A percentile compares a stretch with the other conserved stretches of the same genome.
phyloP scores from a whole-genome alignment of 345 rosid genomes.

The Clarkia xantiana region DNA sequence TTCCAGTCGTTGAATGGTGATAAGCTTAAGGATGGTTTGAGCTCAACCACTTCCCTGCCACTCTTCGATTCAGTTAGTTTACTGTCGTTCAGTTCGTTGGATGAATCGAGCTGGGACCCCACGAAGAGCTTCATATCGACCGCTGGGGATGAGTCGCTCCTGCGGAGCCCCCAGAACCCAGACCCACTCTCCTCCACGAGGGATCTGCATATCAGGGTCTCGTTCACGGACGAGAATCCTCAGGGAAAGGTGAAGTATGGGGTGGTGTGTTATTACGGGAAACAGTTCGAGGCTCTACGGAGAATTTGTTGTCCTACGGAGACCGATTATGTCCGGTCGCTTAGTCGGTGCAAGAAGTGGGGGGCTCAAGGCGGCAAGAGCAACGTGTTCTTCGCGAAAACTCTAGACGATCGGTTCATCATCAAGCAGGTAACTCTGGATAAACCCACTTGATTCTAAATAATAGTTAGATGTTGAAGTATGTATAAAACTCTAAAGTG shows the following conservation, averaged over 20 bases:
- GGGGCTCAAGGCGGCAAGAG: slow-evolving; percentile 99
- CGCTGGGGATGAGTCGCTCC: slow-evolving; percentile 17
- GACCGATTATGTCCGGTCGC: slow-evolving; percentile 72
- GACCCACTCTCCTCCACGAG: slow-evolving; percentile 46
- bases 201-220: slow-evolving; percentile 63
- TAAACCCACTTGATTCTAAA: too few relatives aligned
- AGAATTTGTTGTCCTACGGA: slow-evolving; percentile 78
- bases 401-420: slow-evolving; percentile 89
- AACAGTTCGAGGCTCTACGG: slow-evolving; percentile 77
- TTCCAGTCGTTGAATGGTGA: slow-evolving; percentile 50
- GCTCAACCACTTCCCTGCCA: slow-evolving; percentile 26
- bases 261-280: slow-evolving; percentile 79
- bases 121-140: slow-evolving; percentile 32
- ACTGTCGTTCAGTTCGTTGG: slow-evolving; percentile 34
- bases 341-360: slow-evolving; percentile 97
- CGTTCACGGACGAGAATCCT: slow-evolving; percentile 57
- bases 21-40: slow-evolving; percentile 37
- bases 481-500: too few relatives aligned
- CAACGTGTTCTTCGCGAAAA: slow-evolving; percentile 92
- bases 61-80: slow-evolving; percentile 45
- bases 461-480: too few relatives aligned
- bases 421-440: slow-evolving; percentile 93
- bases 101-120: slow-evolving; percentile 33
- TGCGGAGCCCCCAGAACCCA: slow-evolving; percentile 28
- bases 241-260: slow-evolving; percentile 65